Evolutionary conservation across 148 eudicot genomes (phyloP).

Genomic region (Salicornia ramosissima): DNA sequence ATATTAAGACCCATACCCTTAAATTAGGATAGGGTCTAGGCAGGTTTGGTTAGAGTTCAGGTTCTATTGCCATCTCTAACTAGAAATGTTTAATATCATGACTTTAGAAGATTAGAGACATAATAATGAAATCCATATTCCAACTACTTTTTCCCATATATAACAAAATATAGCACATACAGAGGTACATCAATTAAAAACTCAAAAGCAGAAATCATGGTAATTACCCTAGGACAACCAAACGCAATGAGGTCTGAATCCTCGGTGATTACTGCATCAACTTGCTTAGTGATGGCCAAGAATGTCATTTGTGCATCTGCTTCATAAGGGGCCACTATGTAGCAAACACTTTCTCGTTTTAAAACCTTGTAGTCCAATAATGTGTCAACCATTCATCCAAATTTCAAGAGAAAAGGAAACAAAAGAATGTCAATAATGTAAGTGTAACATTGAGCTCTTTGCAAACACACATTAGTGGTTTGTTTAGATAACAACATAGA

Average conservation of each 20-base stretch:
- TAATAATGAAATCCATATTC: background rate
- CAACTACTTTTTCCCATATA: background rate
- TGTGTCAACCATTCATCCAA: background rate
- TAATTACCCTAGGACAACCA: slow-evolving; percentile 93
- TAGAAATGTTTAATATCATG: background rate
- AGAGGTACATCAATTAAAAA: background rate
- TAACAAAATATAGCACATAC: background rate
- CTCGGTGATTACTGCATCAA: slow-evolving; percentile 93
- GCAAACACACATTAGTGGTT: background rate
- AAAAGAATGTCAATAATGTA: background rate
- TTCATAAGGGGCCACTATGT: slow-evolving; percentile 94
- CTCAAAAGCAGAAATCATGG: background rate
- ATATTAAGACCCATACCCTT: slow-evolving; percentile 6
- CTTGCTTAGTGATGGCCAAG: slow-evolving; percentile 70
- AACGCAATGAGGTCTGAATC: slow-evolving; percentile 95
- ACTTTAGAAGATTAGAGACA: background rate
- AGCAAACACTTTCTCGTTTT: slow-evolving; percentile 61
- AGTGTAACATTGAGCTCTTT: background rate
- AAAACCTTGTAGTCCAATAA: slow-evolving; percentile 55
- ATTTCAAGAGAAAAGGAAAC: background rate
- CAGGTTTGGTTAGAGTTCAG: too few species aligned
- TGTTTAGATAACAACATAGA: too few species aligned
- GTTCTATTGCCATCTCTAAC: too few species aligned
- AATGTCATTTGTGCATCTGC: slow-evolving; percentile 99
- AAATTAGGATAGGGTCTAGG: too few species aligned